Evolutionary conservation across 106 monocot species (phyloP).

Genomic region (Iris macrosiphon): DNA sequence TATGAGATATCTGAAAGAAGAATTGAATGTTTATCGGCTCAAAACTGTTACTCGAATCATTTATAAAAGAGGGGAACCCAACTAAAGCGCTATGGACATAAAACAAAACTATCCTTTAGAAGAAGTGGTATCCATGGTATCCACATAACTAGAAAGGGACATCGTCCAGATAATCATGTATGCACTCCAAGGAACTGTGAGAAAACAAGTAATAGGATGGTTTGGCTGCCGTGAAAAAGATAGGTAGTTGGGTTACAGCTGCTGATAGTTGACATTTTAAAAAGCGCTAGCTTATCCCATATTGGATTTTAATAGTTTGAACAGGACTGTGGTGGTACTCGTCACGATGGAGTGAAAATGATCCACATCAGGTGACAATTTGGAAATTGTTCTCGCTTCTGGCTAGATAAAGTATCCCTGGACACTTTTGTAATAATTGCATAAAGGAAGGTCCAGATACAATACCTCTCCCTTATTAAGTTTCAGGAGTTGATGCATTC

Average conservation of each 20-base stretch:
- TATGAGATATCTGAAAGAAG: constrained; percentile 48
- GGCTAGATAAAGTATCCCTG: neutral
- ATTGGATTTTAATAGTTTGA: neutral
- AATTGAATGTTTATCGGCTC: neutral
- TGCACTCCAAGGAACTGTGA: no score
- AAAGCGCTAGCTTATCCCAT: neutral
- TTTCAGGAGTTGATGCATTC: constrained; percentile 88
- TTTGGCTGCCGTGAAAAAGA: constrained; percentile 1
- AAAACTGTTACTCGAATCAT: neutral
- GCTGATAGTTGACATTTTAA: neutral
- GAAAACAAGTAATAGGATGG: neutral
- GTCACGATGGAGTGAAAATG: neutral
- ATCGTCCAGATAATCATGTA: neutral
- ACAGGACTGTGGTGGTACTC: no score
- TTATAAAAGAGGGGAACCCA: neutral
- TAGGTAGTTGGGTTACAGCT: neutral
- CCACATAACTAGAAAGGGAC: constrained; percentile 11
- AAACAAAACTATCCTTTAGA: neutral
- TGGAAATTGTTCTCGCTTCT: neutral
- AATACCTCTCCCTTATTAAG: constrained; percentile 68
- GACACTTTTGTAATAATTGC: neutral
- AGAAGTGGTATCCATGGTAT: neutral
- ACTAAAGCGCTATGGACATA: neutral
- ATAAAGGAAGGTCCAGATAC: constrained; percentile 3
- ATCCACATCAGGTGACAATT: neutral